These are phyloP conservation scores for Neospora caninum DNA, from an alignment of 169 alveolate species.

Conservation along the genomic window DNA sequence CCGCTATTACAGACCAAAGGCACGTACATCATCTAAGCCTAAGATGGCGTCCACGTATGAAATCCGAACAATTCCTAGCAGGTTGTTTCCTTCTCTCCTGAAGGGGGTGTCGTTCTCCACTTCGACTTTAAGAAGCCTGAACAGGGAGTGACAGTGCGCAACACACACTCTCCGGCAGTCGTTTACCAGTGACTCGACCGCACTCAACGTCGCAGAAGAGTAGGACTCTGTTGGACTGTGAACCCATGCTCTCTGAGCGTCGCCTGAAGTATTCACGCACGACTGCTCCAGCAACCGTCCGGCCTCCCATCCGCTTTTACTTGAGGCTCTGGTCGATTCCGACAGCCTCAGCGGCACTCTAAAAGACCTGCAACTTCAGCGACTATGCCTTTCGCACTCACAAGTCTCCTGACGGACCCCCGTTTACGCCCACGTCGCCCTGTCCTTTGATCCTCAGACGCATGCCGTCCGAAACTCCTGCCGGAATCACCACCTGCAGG, in stretches of 20 bases:
- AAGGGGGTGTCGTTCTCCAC: slow-evolving; percentile 40
- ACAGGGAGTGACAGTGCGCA: background rate
- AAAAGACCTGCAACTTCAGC: background rate
- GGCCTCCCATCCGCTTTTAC: background rate
- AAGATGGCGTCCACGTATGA: slow-evolving; percentile 19
- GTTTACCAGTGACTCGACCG: background rate
- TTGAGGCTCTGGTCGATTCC: background rate
- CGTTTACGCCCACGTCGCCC: slow-evolving; percentile 25
- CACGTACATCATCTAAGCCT: background rate
- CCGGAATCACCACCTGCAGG: slow-evolving; percentile 20
- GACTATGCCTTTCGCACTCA: background rate
- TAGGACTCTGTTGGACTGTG: background rate
- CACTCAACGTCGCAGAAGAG: background rate
- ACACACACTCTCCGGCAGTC: background rate
- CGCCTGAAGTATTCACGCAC: background rate
- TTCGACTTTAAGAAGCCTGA: slow-evolving; percentile 9
- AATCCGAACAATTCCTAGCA: background rate
- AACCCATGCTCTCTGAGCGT: background rate
- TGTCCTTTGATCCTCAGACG: background rate
- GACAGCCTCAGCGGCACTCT: background rate
- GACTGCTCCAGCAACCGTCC: background rate
- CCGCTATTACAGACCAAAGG: no score
- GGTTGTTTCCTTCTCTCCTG: slow-evolving; percentile 7
- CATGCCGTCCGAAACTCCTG: slow-evolving; percentile 38
- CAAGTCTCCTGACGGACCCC: slow-evolving; percentile 33